Base-by-base conservation (phyloP, 2,329 filamentous ascomycete genomes). In the Fulvia fulva region DNA sequence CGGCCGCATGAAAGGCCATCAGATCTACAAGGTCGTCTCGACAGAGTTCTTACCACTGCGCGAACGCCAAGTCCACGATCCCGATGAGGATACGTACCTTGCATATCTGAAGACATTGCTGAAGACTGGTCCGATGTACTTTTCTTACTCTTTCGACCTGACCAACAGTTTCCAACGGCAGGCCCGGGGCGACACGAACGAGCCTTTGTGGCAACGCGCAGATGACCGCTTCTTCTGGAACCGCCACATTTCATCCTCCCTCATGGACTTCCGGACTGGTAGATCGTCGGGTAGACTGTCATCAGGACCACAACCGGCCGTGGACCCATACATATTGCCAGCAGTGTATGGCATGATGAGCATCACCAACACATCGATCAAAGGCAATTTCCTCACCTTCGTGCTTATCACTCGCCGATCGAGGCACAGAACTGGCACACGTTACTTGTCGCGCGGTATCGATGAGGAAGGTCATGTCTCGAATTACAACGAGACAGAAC, bases 221-320 rank as follows among this genome's bases (percentile, higher is more conserved):
- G 94, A 99, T 74, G 92, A 97, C 73, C 90, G 94, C 64, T 99
- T 99, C 81, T 99, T 97, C 80, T 99, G 93, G 91, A 99, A 99
- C 76, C 87, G 88, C 63, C 95, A 96, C 74, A 83, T 97, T 51
- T 90, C 93, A 73, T 88, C 89, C 7, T 91, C 97, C 70, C 77
- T 99, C 58, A 96, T 97, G 69, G 86, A 96, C 73, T 96, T 96
- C 72, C 87, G 93, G 61, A 84, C 80, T 30, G 83, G 84, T 2
- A 77, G 78, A 34, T 77, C 77, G 60, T 77, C 77, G 25, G 82
- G 81, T 43, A 78, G 88, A 62, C 82, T 84, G 56, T 83, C 88
- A 55, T 80, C 81, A 23, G 87, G 87, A 0, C 81, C 87, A 25
- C 91, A 96, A 69, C 81, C 88, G 3, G 88, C 83, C 11, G 85